Conservation (phyloP, 441 rosid species). For the Kokia cookei region DNA sequence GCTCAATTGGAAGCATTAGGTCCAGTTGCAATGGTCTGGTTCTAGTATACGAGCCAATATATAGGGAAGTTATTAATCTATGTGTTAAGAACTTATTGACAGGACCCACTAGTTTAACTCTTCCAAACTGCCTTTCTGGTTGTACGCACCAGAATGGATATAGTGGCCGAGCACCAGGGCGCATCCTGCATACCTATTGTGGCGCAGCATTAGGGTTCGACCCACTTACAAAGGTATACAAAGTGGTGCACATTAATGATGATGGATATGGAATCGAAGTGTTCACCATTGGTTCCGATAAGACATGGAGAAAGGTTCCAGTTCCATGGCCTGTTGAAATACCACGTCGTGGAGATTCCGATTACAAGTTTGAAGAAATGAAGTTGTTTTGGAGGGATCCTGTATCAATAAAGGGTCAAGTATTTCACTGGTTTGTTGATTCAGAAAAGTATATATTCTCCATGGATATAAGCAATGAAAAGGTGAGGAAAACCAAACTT, state of each 20-base stretch:
- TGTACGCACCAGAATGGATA: background rate
- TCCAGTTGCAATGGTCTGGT: constrained; percentile 4
- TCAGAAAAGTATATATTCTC: constrained; percentile 1
- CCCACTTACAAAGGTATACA: background rate
- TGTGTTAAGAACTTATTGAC: background rate
- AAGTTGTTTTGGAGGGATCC: background rate
- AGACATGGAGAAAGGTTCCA: constrained; percentile 7
- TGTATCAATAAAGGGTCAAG: background rate
- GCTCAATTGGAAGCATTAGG: background rate
- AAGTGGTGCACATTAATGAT: background rate
- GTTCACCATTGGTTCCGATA: constrained; percentile 1
- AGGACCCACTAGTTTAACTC: background rate
- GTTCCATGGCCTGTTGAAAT: background rate
- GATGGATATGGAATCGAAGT: background rate
- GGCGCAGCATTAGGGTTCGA: background rate
- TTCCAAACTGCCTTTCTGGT: background rate
- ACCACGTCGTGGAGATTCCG: no score
- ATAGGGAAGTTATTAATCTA: background rate
- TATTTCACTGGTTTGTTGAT: constrained; percentile 3
- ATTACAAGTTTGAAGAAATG: no score
- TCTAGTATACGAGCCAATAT: background rate
- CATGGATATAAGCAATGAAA: background rate
- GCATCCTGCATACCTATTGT: no score
- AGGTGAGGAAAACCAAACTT: background rate
- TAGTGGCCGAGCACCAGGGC: background rate